Percentiles rank a stretch among this genome's conserved stretches.
Evolutionary conservation across 495 filamentous ascomycete genomes (phyloP).

Genomic region (Trichoderma gamsii): DNA sequence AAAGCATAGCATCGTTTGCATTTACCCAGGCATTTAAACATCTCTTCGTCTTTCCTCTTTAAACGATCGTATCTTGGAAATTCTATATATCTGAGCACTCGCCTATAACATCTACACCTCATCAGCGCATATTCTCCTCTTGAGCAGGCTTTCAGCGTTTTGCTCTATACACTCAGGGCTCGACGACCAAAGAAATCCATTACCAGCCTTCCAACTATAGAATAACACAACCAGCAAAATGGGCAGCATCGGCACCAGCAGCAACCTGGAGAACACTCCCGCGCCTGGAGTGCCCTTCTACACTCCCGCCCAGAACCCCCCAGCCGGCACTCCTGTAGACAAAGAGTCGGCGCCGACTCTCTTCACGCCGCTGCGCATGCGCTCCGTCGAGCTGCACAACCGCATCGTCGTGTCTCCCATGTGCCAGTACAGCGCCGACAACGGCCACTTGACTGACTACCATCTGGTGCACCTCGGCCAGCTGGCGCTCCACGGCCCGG

Average conservation of each 20-base stretch:
- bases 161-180: neutral
- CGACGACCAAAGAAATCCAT: neutral
- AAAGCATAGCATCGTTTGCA: too few species aligned
- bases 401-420: constrained; percentile 57
- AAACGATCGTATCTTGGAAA: neutral
- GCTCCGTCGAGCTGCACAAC: constrained; percentile 65
- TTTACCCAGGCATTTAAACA: too few species aligned
- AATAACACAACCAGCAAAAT: neutral
- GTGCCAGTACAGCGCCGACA: constrained; percentile 64
- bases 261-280: constrained; percentile 23
- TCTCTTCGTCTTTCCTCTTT: too few species aligned
- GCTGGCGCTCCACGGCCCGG: constrained; percentile 57
- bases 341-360: constrained; percentile 50
- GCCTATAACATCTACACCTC: neutral
- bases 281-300: constrained; percentile 46
- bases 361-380: constrained; percentile 60
- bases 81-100: neutral
- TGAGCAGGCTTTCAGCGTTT: neutral
- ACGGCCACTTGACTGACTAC: constrained; percentile 65
- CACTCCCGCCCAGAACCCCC: constrained; percentile 51
- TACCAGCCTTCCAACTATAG: neutral
- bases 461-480: constrained; percentile 60
- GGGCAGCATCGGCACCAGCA: constrained; percentile 8
- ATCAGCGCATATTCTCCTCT: neutral
- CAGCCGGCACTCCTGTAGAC: constrained; percentile 48